These are phyloP conservation scores for Geotrichum carabidarum DNA, from an alignment of 1,139 yeast genomes.

Conservation along the genomic window DNA sequence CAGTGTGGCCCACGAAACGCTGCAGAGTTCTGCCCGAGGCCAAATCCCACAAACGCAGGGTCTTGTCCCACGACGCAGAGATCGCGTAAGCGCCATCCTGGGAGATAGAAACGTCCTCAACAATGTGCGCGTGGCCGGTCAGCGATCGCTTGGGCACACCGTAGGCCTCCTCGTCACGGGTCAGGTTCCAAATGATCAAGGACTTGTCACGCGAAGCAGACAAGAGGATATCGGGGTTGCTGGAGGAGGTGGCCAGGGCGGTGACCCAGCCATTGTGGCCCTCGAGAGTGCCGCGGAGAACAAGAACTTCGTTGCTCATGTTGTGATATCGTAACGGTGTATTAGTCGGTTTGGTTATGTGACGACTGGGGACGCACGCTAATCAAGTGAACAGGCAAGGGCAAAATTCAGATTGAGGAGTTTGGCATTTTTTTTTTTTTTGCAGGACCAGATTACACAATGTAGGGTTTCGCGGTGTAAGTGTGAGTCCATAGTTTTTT, in stretches of 20 bases:
- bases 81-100: conserved; percentile 98
- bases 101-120: conserved; percentile 95
- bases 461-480: not conserved
- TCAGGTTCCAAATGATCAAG: conserved; percentile 96
- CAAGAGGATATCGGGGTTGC: conserved; percentile 96
- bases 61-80: conserved; percentile 99
- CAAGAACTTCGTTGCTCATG: conserved; percentile 74
- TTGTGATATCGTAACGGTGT: conserved; percentile 10
- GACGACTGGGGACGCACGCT: conserved; percentile 14
- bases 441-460: not conserved
- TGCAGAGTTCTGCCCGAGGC: conserved; percentile 89
- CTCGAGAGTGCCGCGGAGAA: conserved; percentile 98
- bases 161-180: conserved; percentile 94
- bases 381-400: conserved; percentile 3
- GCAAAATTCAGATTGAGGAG: not conserved
- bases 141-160: conserved; percentile 98
- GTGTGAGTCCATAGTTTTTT: not conserved
- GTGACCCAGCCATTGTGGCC: conserved; percentile 80
- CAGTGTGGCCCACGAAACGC: conserved; percentile 97
- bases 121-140: conserved; percentile 98
- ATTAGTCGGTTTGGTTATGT: conserved; percentile 4
- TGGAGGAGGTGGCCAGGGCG: conserved; percentile 95
- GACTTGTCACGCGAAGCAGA: conserved; percentile 99
- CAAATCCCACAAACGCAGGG: conserved; percentile 98
- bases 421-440: not conserved